Evolutionary conservation across 371 early-diverging fungal species (phyloP).

Genomic region (Globomyces sp.): DNA sequence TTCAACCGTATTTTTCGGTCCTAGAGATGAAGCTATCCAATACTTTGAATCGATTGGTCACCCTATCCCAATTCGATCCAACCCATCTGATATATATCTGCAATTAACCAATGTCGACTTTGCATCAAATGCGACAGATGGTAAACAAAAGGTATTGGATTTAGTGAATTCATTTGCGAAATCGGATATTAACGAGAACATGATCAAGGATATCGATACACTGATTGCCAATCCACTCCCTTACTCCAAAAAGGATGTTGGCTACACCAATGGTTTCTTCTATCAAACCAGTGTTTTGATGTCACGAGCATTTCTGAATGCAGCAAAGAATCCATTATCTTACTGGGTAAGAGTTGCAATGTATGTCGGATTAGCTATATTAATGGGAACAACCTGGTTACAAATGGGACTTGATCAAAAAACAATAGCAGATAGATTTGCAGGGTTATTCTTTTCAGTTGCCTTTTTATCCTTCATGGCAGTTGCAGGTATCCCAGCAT

Average conservation of each 20-base stretch:
- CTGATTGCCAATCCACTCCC: constrained; percentile 1
- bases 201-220: neutral
- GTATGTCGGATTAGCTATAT: constrained; percentile 36
- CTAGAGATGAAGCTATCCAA: constrained; percentile 34
- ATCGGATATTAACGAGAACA: neutral
- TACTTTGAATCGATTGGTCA: constrained; percentile 32
- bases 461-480: constrained; percentile 35
- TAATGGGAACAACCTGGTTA: constrained; percentile 38
- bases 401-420: constrained; percentile 21
- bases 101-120: constrained; percentile 29
- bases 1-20: constrained; percentile 77
- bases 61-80: constrained; percentile 35
- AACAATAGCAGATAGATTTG: constrained; percentile 27
- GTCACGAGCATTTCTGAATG: constrained; percentile 23
- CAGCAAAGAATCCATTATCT: constrained; percentile 24
- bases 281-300: constrained; percentile 26
- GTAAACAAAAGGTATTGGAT: constrained; percentile 1
- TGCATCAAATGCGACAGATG: neutral
- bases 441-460: constrained; percentile 32
- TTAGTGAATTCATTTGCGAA: neutral
- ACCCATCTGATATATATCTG: constrained; percentile 43
- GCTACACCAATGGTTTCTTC: constrained; percentile 21
- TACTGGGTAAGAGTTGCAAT: constrained; percentile 35
- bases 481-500: constrained; percentile 41
- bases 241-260: neutral